Percentiles rank a stretch among this genome's conserved stretches.
Conservation (phyloP, 306 rosid species). For the Abrus pulchellus region DNA sequence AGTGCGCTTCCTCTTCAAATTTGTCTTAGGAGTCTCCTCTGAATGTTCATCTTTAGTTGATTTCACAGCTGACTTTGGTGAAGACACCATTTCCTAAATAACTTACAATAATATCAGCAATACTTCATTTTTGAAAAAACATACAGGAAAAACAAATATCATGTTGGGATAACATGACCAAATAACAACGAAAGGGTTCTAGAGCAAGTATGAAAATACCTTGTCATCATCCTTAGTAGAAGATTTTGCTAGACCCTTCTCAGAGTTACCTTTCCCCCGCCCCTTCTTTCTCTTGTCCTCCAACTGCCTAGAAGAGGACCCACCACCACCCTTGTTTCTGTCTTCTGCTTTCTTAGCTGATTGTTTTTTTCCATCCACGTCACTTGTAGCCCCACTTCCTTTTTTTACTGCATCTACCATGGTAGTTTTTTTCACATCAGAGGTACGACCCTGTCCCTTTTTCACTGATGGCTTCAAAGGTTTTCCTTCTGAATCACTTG, state of each 20-base stretch:
- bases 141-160: constrained; percentile 1
- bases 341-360: constrained; percentile 62
- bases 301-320: constrained; percentile 55
- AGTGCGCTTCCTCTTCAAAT: constrained; percentile 77
- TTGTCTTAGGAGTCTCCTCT: constrained; percentile 68
- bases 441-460: constrained; percentile 49
- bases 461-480: constrained; percentile 55
- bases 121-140: not conserved
- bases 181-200: constrained; percentile 21
- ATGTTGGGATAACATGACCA: not conserved
- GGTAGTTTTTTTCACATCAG: constrained; percentile 57
- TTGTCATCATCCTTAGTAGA: constrained; percentile 61
- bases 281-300: constrained; percentile 66
- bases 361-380: constrained; percentile 59
- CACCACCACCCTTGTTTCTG: constrained; percentile 54
- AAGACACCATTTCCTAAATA: constrained; percentile 59
- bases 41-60: constrained; percentile 56
- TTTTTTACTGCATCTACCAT: constrained; percentile 55
- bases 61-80: constrained; percentile 60
- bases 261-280: constrained; percentile 60
- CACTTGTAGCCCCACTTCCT: constrained; percentile 59
- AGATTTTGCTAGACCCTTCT: constrained; percentile 55
- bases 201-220: constrained; percentile 53
- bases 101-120: constrained; percentile 33
- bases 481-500: constrained; percentile 71